phyloP scores from a whole-genome alignment of 331 rosid species.

The Erythrophleum ivorense region DNA sequence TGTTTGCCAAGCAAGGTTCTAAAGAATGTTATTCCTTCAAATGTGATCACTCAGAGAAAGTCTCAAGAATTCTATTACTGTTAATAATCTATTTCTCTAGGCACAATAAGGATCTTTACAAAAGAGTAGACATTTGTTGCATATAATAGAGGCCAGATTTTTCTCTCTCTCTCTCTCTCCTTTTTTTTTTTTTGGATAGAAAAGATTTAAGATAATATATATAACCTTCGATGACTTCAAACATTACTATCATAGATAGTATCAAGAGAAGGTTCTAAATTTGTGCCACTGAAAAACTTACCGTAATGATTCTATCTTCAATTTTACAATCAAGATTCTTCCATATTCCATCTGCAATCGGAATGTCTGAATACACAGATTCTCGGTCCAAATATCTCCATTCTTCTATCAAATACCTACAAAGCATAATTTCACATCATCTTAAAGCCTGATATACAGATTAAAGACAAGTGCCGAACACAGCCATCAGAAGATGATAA shows the following conservation, averaged over 20 bases:
- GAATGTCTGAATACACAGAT: slow-evolving; percentile 4
- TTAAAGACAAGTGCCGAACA: background rate
- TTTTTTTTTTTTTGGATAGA: background rate
- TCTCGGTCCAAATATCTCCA: slow-evolving; percentile 17
- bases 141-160: background rate
- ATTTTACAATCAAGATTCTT: background rate
- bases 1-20: slow-evolving; percentile 33
- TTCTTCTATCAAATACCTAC: slow-evolving; percentile 18
- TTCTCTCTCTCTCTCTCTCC: background rate
- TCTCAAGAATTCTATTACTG: slow-evolving; percentile 28
- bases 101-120: slow-evolving; percentile 8
- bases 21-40: slow-evolving; percentile 14
- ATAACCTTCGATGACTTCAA: background rate
- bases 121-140: background rate
- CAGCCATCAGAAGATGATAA: background rate
- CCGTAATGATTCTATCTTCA: slow-evolving; percentile 7
- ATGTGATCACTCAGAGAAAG: slow-evolving; percentile 7
- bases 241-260: background rate
- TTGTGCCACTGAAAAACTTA: background rate
- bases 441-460: background rate
- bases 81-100: background rate
- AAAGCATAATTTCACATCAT: background rate
- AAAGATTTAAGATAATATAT: background rate
- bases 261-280: background rate
- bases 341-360: slow-evolving; percentile 7